Base-by-base conservation (phyloP, 176 grass and related monocot species). In the Cenchrus americanus region DNA sequence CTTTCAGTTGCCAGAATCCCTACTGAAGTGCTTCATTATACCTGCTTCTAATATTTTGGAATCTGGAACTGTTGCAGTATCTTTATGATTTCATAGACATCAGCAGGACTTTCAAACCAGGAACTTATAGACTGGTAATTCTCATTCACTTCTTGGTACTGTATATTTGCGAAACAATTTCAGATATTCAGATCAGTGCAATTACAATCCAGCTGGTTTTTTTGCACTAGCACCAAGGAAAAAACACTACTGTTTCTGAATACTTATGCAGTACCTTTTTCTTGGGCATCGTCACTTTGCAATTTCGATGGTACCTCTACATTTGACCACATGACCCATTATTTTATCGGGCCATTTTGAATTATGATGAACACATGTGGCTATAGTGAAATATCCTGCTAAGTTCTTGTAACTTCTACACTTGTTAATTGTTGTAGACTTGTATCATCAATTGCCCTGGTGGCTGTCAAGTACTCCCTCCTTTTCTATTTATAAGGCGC, bases 41-140 rank as follows among this genome's bases (percentile, higher is more conserved):
- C 54, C 60, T 21, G 13, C 27, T 86, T 84, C 62, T 63, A 78
- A 87, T 18, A 75, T 82, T n/a, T n/a, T n/a, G n/a, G n/a, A 30
- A 30, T 77, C 14, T 78, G 77, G 50, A 43, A 46, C 87, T 73
- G 51, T 77, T 91, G 89, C 89, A 99, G 97, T 85, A 78, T 61
- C 89, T 99, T 87, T 94, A 94, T 82, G 86, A 99, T 90, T 99
- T 94, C 75, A 96, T 99, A 59, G 97, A 99, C 66, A 74, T 94
- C 86, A 89, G 89, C 64, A 92, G 79, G 83, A 82, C 87, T 79
- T 92, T 99, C 76, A 99, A 99, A 82, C 97, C 97, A 86, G 86
- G 89, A 85, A 89, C 91, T 23, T 99, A 96, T 81, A 90, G 88
- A 86, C 84, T 99, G 97, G 97, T 99, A 99, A 94, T 55, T 81